A percentile compares a stretch with the other conserved stretches of the same genome.
phyloP scores from a whole-genome alignment of 306 rosid genomes.

The Mimosa pudica region DNA sequence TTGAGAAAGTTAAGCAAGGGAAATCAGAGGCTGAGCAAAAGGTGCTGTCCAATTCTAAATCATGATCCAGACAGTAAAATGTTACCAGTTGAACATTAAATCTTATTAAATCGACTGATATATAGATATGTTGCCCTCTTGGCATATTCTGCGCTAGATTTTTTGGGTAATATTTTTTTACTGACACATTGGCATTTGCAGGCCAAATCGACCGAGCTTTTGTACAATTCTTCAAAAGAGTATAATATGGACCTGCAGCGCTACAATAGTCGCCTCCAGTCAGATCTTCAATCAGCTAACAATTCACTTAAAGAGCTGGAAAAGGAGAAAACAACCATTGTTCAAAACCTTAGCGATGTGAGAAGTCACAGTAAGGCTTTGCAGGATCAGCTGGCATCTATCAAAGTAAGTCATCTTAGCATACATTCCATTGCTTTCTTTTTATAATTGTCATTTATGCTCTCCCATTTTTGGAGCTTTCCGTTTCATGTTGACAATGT shows the following conservation, averaged over 20 bases:
- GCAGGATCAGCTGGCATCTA: constrained; percentile 69
- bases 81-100: constrained; percentile 6
- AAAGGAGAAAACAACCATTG: constrained; percentile 77
- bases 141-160: background rate
- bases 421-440: background rate
- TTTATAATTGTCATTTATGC: background rate
- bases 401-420: constrained; percentile 56
- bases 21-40: constrained; percentile 68
- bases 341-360: constrained; percentile 69
- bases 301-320: constrained; percentile 74
- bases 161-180: background rate
- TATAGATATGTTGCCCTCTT: background rate
- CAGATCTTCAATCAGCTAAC: constrained; percentile 60
- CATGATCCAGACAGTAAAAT: background rate
- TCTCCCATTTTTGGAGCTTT: background rate
- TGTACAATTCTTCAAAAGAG: constrained; percentile 82
- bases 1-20: constrained; percentile 63
- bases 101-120: background rate
- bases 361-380: constrained; percentile 79
- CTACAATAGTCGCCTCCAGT: constrained; percentile 80
- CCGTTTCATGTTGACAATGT: constrained; percentile 1
- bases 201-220: constrained; percentile 77
- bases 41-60: constrained; percentile 45
- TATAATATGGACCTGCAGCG: constrained; percentile 85
- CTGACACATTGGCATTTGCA: constrained; percentile 33